Evolutionary conservation across 1,139 yeast genomes (phyloP).

Genomic region (Yamadazyma diospyri): DNA sequence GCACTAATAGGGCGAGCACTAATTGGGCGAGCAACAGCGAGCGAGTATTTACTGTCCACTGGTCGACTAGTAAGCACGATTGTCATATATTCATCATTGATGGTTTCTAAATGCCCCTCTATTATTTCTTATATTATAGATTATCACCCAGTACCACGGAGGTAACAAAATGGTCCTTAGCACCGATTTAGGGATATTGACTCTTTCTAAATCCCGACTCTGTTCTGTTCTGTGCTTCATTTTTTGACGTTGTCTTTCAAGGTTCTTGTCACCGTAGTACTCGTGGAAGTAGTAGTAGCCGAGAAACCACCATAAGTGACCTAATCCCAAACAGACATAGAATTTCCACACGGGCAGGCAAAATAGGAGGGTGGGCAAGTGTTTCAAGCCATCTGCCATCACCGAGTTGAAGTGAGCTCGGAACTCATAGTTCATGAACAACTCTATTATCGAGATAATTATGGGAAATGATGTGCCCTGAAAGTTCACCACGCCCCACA

Average conservation of each 20-base stretch:
- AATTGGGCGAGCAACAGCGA: no score
- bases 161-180: conserved; percentile 26
- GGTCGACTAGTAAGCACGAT: no score
- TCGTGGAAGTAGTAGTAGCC: conserved; percentile 20
- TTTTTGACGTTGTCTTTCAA: conserved; percentile 14
- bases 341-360: conserved; percentile 17
- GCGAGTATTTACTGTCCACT: no score
- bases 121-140: conserved; percentile 11
- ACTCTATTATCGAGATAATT: conserved; percentile 18
- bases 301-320: conserved; percentile 41
- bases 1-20: no score
- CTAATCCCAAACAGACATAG: conserved; percentile 21
- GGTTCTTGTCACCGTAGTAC: conserved; percentile 18
- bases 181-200: conserved; percentile 14
- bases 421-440: conserved; percentile 15
- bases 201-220: conserved; percentile 6
- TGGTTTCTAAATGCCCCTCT: conserved; percentile 5
- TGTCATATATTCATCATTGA: neutral
- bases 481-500: conserved; percentile 25
- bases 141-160: conserved; percentile 38
- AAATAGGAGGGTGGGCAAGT: neutral
- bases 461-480: conserved; percentile 26
- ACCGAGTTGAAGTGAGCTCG: conserved; percentile 7
- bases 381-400: neutral
- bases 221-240: conserved; percentile 12